Evolutionary conservation across 495 filamentous ascomycete species (phyloP), one percentile per base, ranked within the genome.

Genomic region (Penicillium psychrofluorescens): DNA sequence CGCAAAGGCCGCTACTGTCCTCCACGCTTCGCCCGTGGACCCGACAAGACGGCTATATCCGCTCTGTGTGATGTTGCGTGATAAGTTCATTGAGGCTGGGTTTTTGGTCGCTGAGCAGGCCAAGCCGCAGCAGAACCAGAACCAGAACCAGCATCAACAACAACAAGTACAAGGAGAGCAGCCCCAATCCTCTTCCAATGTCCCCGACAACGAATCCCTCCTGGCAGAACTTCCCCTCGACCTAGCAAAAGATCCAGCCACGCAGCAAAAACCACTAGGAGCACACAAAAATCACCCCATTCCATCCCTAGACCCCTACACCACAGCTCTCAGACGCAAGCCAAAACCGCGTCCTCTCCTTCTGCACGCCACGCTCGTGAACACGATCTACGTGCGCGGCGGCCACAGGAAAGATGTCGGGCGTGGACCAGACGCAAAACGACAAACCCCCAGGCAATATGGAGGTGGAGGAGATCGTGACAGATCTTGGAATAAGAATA

Each of bases 281-380:
- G 4, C 22, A 3, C 22, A 22, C 4, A 3, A 22, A 22, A 22
- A 22, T 4, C 22, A 35, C 45, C 16, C 27, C 6, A n/a, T 12
- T 14, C 14, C 5, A 2, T n/a, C 7, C 7, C 37, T 15, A 15
- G 40, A 50, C 12, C 53, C 44, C 6, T 51, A 50, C 22, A 38
- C 39, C 14, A 28, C 29, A 3, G 44, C 54, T 28, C 41, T 46
- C 8, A 16, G 47, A 8, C 52, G 50, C 8, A 56, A 54, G 34
- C 51, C 48, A 4, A 65, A 63, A 41, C 39, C 52, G 1, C 65
- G 90, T 29, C 77, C 79, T n/a, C 59, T 97, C 38, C 73, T 85
- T 13, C 57, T 95, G 39, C 91, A 95, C 59, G 88, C 86, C 11
- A 95, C 91, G 4, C 70, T 96, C 5, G 64, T 92, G 14, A 95